Percentiles rank a stretch among this genome's conserved stretches.
phyloP scores from a whole-genome alignment of 2,329 filamentous ascomycete genomes.

The Fusarium marasasianum region DNA sequence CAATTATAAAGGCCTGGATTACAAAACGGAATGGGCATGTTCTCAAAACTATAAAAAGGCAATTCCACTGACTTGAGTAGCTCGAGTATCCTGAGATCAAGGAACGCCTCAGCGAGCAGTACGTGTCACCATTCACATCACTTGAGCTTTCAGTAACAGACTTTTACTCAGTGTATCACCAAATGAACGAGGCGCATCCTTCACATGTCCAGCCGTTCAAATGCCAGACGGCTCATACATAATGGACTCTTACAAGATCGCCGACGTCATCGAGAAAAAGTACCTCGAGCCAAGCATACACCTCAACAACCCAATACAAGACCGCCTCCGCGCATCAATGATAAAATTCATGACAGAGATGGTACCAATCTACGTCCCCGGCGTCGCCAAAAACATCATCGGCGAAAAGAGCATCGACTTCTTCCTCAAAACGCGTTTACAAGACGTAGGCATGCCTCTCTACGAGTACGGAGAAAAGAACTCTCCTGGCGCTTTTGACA shows the following conservation, averaged over 20 bases:
- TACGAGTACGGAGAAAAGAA: constrained; percentile 22
- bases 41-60: rapidly evolving
- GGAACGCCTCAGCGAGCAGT: constrained; percentile 13
- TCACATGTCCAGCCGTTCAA: constrained; percentile 58
- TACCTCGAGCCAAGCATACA: constrained; percentile 59
- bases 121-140: rapidly evolving
- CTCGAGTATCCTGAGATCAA: constrained; percentile 29
- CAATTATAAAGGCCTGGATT: constrained; percentile 26
- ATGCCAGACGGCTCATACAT: constrained; percentile 65
- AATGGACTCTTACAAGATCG: constrained; percentile 72
- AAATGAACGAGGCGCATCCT: constrained; percentile 1
- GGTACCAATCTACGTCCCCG: constrained; percentile 21
- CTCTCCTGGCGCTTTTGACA: constrained; percentile 14
- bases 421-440: constrained; percentile 6
- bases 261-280: constrained; percentile 64
- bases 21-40: constrained; percentile 30
- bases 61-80: background rate
- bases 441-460: constrained; percentile 29
- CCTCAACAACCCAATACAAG: constrained; percentile 4
- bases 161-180: constrained; percentile 1
- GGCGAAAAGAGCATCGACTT: constrained; percentile 27
- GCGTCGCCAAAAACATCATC: constrained; percentile 14
- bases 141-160: background rate
- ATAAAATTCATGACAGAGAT: constrained; percentile 24
- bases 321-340: constrained; percentile 5